Evolutionary conservation across 169 alveolate genomes (phyloP).

Genomic region (Babesia sp.): DNA sequence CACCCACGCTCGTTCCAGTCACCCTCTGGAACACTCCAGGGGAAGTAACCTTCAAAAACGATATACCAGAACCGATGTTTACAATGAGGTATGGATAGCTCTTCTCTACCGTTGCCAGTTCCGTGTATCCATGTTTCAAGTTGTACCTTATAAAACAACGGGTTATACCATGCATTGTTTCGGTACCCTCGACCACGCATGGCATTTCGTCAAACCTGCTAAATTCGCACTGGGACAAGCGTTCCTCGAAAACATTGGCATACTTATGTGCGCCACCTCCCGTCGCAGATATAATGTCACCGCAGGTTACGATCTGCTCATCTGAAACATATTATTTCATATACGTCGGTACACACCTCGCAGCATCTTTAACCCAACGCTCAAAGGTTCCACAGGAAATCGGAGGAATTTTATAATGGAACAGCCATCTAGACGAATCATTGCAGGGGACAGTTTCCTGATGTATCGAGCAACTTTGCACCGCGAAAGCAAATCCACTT

Average conservation of each 20-base stretch:
- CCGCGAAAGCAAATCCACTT: not conserved
- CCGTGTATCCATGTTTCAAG: slow-evolving; percentile 5
- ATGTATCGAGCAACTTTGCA: slow-evolving; percentile 7
- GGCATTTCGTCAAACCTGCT: slow-evolving; percentile 23
- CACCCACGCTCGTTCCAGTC: slow-evolving; percentile 53
- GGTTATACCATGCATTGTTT: slow-evolving; percentile 7
- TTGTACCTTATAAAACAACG: slow-evolving; percentile 20
- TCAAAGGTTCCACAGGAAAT: slow-evolving; percentile 29
- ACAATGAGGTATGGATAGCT: slow-evolving; percentile 46
- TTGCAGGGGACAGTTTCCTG: not conserved
- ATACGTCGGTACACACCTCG: slow-evolving; percentile 5
- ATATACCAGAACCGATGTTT: slow-evolving; percentile 62
- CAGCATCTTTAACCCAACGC: not conserved
- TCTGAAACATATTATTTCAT: not conserved
- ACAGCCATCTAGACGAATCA: slow-evolving; percentile 1
- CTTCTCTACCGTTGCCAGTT: not conserved
- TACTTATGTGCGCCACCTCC: slow-evolving; percentile 63
- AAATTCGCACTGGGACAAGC: slow-evolving; percentile 7
- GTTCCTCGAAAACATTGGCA: slow-evolving; percentile 9
- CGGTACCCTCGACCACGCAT: slow-evolving; percentile 38
- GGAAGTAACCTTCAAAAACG: slow-evolving; percentile 33
- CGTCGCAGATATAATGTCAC: slow-evolving; percentile 21
- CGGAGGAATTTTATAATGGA: slow-evolving; percentile 9
- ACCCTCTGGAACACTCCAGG: slow-evolving; percentile 22
- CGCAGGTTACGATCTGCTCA: not conserved